phyloP scores from a whole-genome alignment of 1,284 basidiomycete species.

The Xerocomus amazonicus region DNA sequence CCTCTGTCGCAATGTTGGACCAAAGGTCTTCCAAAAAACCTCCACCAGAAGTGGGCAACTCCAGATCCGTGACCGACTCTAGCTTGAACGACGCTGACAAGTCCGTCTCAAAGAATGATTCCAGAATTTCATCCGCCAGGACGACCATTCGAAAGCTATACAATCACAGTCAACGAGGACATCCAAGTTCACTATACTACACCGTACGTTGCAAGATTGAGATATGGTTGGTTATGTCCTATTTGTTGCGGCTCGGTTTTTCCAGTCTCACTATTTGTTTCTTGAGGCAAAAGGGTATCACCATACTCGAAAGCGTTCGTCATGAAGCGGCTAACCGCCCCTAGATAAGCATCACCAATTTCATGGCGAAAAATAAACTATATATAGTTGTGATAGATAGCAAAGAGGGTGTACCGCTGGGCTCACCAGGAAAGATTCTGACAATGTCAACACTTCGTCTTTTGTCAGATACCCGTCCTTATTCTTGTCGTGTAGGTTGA shows the following conservation, averaged over 20 bases:
- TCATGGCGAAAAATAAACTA: constrained; percentile 99
- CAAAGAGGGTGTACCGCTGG: not conserved
- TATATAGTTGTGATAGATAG: constrained; percentile 3
- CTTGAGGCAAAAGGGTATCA: constrained; percentile 70
- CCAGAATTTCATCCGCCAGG: constrained; percentile 89
- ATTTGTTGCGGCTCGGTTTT: constrained; percentile 46
- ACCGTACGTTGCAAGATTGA: constrained; percentile 77
- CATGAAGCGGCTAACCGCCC: constrained; percentile 93
- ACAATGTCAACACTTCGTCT: constrained; percentile 93
- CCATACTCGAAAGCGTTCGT: constrained; percentile 97
- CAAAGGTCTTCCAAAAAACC: constrained; percentile 82
- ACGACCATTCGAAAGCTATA: constrained; percentile 95
- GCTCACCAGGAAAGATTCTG: constrained; percentile 87
- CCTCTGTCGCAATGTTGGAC: constrained; percentile 84
- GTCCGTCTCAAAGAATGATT: constrained; percentile 92
- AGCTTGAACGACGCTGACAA: constrained; percentile 84
- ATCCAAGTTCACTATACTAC: not conserved
- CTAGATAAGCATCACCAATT: constrained; percentile 94
- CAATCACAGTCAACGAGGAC: constrained; percentile 7
- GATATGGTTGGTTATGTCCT: constrained; percentile 79
- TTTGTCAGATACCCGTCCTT: constrained; percentile 93
- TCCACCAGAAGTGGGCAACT: constrained; percentile 53
- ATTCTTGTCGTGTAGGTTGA: constrained; percentile 94
- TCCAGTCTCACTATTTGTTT: constrained; percentile 38
- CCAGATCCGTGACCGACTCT: constrained; percentile 64